These are phyloP conservation scores for Nakaseomyces bracarensis DNA, from an alignment of 1,139 yeast species.

Conservation along the genomic window DNA sequence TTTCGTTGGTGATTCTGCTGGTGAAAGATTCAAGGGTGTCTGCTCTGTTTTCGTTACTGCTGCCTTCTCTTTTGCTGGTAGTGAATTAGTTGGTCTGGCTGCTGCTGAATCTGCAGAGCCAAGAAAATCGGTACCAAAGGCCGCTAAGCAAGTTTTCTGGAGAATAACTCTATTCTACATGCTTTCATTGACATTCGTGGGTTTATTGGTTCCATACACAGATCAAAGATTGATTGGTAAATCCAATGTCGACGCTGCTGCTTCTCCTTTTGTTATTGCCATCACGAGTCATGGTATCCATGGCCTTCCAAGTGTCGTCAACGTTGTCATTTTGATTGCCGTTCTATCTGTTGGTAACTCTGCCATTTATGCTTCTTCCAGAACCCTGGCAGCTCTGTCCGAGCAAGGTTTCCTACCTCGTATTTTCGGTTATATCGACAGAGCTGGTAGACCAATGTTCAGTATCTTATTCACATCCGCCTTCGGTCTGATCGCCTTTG, in stretches of 20 bases:
- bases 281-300: conserved; percentile 44
- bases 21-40: conserved; percentile 42
- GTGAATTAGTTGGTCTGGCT: conserved; percentile 77
- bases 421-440: conserved; percentile 57
- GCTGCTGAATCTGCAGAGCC: conserved; percentile 84
- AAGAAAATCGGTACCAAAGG: conserved; percentile 59
- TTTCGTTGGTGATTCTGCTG: conserved; percentile 41
- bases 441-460: conserved; percentile 56
- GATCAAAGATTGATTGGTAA: conserved; percentile 36
- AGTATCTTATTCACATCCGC: conserved; percentile 43
- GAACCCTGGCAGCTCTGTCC: conserved; percentile 58
- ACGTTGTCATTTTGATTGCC: conserved; percentile 48
- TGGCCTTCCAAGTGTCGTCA: conserved; percentile 48
- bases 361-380: conserved; percentile 56
- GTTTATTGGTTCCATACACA: conserved; percentile 40
- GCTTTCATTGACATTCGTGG: conserved; percentile 39
- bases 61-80: conserved; percentile 52
- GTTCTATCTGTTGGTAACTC: conserved; percentile 67
- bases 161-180: conserved; percentile 57
- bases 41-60: conserved; percentile 44
- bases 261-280: conserved; percentile 58
- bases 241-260: conserved; percentile 42
- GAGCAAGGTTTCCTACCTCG: conserved; percentile 58
- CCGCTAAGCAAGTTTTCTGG: conserved; percentile 70
- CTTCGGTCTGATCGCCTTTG: conserved; percentile 51